phyloP scores from a whole-genome alignment of 257 asterid genomes.

The Vinca minor region DNA sequence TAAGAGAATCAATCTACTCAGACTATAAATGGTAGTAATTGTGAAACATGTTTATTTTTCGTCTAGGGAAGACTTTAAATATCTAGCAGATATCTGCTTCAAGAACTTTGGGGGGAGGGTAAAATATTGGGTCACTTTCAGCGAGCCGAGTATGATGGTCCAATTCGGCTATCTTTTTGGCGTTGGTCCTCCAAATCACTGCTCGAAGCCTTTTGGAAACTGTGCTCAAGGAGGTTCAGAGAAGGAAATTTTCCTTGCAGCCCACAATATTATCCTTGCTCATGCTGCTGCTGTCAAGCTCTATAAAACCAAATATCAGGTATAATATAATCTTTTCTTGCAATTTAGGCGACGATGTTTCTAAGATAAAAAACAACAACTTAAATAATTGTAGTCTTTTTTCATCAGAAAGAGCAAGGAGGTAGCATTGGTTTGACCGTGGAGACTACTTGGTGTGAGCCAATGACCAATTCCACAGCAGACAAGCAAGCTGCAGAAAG shows the following conservation, averaged over 20 bases:
- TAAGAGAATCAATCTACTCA: not conserved
- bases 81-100: constrained; percentile 20
- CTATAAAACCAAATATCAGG: constrained; percentile 21
- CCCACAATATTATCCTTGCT: constrained; percentile 21
- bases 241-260: constrained; percentile 20
- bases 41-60: not conserved
- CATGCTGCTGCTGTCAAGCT: constrained; percentile 20
- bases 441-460: constrained; percentile 11
- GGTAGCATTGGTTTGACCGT: constrained; percentile 12
- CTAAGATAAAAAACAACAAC: not conserved
- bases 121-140: constrained; percentile 14
- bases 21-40: not conserved
- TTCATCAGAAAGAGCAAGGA: constrained; percentile 13
- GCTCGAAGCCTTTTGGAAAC: constrained; percentile 14
- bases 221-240: constrained; percentile 20
- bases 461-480: constrained; percentile 10
- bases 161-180: not conserved
- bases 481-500: constrained; percentile 12
- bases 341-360: not conserved
- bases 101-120: constrained; percentile 12
- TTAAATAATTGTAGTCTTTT: not conserved
- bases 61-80: constrained; percentile 14
- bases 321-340: not conserved
- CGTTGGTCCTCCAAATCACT: constrained; percentile 13
- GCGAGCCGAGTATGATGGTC: constrained; percentile 9